Evolutionary conservation across 371 early-diverging fungal species (phyloP).

Genomic region (Basidiobolus heterosporus): DNA sequence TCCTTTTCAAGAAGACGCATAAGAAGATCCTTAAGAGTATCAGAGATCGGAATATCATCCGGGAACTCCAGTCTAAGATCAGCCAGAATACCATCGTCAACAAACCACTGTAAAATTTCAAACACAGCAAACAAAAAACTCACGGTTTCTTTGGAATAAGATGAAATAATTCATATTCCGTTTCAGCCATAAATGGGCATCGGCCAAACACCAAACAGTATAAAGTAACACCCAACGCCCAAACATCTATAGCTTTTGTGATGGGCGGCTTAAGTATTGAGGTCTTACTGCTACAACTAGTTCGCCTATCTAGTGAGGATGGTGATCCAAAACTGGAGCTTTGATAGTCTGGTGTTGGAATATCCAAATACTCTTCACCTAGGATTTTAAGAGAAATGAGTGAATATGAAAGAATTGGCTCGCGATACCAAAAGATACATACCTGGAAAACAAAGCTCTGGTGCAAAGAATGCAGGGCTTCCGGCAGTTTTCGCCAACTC

Average conservation of each 20-base stretch:
- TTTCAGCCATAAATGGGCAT: constrained; percentile 93
- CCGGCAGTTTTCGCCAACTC: constrained; percentile 92
- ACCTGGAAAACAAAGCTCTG: constrained; percentile 75
- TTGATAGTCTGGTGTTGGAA: constrained; percentile 8
- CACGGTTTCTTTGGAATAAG: constrained; percentile 56
- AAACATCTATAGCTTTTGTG: constrained; percentile 87
- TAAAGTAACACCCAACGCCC: constrained; percentile 98
- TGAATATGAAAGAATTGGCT: neutral
- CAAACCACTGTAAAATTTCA: constrained; percentile 1
- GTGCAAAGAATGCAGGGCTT: constrained; percentile 94
- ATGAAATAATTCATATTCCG: constrained; percentile 88
- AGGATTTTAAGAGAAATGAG: neutral
- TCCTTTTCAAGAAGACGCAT: constrained; percentile 63
- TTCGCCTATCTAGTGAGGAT: constrained; percentile 6
- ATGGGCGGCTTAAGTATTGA: constrained; percentile 26
- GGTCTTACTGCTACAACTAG: constrained; percentile 9
- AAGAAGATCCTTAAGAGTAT: constrained; percentile 43
- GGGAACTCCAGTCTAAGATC: constrained; percentile 31
- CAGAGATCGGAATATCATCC: constrained; percentile 18
- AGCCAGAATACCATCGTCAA: neutral
- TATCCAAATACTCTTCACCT: constrained; percentile 1
- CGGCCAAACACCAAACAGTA: constrained; percentile 91
- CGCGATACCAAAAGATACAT: constrained; percentile 10
- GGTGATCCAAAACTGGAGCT: constrained; percentile 9
- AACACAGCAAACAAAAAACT: neutral